Base-by-base conservation (phyloP, 2,329 filamentous ascomycete species). In the Orbilia brochopaga region DNA sequence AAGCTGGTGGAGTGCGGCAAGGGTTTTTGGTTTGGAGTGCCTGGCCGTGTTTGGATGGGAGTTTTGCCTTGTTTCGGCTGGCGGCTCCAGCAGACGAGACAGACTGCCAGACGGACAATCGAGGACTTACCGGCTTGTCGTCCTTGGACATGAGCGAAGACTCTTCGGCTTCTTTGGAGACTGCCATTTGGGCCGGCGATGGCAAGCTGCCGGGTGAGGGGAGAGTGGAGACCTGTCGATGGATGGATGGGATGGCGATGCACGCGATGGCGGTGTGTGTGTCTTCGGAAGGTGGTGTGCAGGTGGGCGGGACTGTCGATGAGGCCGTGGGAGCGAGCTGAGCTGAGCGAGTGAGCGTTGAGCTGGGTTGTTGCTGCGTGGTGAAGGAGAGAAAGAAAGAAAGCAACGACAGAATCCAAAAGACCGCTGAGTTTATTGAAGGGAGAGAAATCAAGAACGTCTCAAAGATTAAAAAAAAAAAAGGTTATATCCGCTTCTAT, bases 71-170 rank as follows among this genome's bases (percentile, higher is more conserved):
- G 44, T 57, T 64, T 64, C 54, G 58, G 57, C 46, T 69, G 27
- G 58, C 52, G 27, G 58, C 51, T 59, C 64, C 53, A 58, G 23
- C 17, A 30, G n/a, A 19, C 5, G 13, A 40, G 13, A 11, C n/a
- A 50, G 17, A n/a, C n/a, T n/a, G n/a, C n/a, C n/a, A n/a, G n/a
- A n/a, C n/a, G n/a, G n/a, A n/a, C n/a, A n/a, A n/a, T n/a, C n/a
- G 21, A n/a, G 21, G 23, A 72, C 67, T 30, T 61, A 72, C 67
- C 13, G 67, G 60, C 56, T 72, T 72, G 55, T 65, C 55, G 60
- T 65, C 67, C 55, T 72, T 72, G 42, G 67, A 54, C 55, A 72
- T 65, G n/a, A 61, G 56, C 42, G 32, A 40, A 37, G 24, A 37
- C 51, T 72, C 60, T 55, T 32, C 27, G 4, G 27, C 27, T 8